phyloP scores from a whole-genome alignment of 2,329 filamentous ascomycete species.

The Epichloe glyceriae region DNA sequence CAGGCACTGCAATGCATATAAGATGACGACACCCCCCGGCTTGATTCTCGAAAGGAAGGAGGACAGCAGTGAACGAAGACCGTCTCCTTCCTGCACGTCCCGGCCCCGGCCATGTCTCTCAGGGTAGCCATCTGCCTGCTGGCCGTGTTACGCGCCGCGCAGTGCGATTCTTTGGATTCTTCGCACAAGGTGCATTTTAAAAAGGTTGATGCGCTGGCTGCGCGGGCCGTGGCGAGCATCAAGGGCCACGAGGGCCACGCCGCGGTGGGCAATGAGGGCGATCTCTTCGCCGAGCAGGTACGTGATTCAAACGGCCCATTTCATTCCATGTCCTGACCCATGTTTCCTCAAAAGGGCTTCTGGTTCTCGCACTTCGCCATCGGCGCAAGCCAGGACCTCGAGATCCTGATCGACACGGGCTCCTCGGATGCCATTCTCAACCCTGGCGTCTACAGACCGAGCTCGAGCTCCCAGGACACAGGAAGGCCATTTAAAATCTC shows the following conservation, averaged over 20 bases:
- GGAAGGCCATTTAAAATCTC: conserved; percentile 6
- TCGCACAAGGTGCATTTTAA: neutral
- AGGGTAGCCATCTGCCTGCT: neutral
- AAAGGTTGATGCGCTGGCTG: neutral
- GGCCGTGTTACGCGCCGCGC: neutral
- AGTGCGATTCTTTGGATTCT: neutral
- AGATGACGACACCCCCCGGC: too few relatives aligned
- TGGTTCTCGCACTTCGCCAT: conserved; percentile 12
- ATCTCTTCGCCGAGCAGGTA: neutral
- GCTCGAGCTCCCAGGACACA: conserved; percentile 4
- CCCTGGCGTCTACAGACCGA: conserved; percentile 10
- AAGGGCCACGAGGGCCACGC: neutral
- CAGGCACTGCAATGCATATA: too few relatives aligned
- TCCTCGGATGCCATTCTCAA: conserved; percentile 10
- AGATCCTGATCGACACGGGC: conserved; percentile 11
- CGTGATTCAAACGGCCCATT: too few relatives aligned
- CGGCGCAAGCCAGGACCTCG: conserved; percentile 9
- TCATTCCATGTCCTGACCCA: neutral
- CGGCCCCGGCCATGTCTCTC: neutral
- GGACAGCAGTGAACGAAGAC: neutral
- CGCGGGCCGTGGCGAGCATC: neutral
- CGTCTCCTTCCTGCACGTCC: neutral
- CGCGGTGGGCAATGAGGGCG: neutral
- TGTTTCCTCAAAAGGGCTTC: conserved; percentile 6
- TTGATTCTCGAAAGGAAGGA: neutral